phyloP scores from a whole-genome alignment of 139 green algal species.

The Chlorella sp. region DNA sequence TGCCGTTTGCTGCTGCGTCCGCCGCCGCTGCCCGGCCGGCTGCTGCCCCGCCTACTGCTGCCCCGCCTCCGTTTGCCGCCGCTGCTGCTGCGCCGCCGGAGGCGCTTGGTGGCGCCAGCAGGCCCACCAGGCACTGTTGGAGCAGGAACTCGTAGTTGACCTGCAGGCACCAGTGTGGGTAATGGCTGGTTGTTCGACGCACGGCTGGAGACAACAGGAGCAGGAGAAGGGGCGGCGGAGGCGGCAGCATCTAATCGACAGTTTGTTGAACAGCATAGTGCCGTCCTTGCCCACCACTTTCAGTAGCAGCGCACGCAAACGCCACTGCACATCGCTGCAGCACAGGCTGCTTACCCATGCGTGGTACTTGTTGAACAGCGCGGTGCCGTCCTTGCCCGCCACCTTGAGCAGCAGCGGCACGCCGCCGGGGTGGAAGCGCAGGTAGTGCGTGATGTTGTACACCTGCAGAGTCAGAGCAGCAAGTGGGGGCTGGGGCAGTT shows the following conservation, averaged over 20 bases:
- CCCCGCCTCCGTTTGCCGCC: background rate
- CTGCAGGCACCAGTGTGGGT: background rate
- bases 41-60: background rate
- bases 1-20: background rate
- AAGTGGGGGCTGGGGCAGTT: too few species aligned
- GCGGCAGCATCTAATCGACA: background rate
- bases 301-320: too few species aligned
- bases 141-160: constrained; percentile 90
- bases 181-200: too few species aligned
- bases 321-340: too few species aligned
- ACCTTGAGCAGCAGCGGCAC: constrained; percentile 71
- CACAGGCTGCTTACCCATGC: background rate
- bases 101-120: constrained; percentile 19
- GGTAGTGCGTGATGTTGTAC: constrained; percentile 89
- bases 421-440: constrained; percentile 87
- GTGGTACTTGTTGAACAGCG: constrained; percentile 90
- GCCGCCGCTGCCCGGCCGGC: background rate
- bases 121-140: constrained; percentile 79
- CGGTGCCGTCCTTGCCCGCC: constrained; percentile 86
- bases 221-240: background rate
- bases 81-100: background rate
- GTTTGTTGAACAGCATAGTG: background rate
- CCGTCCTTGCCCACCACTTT: too few species aligned
- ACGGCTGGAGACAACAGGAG: background rate
- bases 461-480: constrained; percentile 64